Percentiles rank a stretch among this genome's conserved stretches.
Evolutionary conservation across 2,329 filamentous ascomycete species (phyloP).

Genomic region (Colletotrichum chrysophilum): DNA sequence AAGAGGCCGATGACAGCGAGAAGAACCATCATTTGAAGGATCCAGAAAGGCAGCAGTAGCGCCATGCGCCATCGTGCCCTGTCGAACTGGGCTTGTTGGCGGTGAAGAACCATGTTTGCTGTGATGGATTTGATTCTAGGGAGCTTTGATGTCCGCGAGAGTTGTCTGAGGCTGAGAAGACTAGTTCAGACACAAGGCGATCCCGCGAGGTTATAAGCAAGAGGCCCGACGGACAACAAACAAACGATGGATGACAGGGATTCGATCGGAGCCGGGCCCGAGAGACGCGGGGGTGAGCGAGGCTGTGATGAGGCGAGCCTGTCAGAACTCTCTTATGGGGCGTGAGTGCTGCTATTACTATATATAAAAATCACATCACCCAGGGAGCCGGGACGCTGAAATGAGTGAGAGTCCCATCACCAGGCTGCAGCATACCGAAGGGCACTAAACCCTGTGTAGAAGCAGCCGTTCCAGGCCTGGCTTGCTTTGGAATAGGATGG

Average conservation of each 20-base stretch:
- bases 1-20: slow-evolving; percentile 56
- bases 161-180: slow-evolving; percentile 6
- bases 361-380: slow-evolving; percentile 18
- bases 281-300: slow-evolving; percentile 14
- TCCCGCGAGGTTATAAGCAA: slow-evolving; percentile 7
- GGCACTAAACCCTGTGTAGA: not conserved
- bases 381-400: slow-evolving; percentile 2
- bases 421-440: slow-evolving; percentile 16
- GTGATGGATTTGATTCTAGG: not conserved
- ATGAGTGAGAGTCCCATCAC: not conserved
- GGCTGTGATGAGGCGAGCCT: slow-evolving; percentile 15
- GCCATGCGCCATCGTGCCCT: slow-evolving; percentile 55
- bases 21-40: slow-evolving; percentile 50
- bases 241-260: slow-evolving; percentile 1
- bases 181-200: not conserved
- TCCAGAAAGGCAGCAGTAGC: slow-evolving; percentile 56
- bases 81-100: slow-evolving; percentile 57
- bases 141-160: not conserved
- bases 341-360: slow-evolving; percentile 6
- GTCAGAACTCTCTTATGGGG: slow-evolving; percentile 3
- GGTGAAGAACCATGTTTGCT: slow-evolving; percentile 45
- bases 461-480: not conserved
- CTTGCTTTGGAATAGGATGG: not conserved
- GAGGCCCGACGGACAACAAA: not conserved
- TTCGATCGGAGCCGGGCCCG: slow-evolving; percentile 4